Conservation (phyloP, 2,329 filamentous ascomycete genomes). For the Furcasterigmium sp. region DNA sequence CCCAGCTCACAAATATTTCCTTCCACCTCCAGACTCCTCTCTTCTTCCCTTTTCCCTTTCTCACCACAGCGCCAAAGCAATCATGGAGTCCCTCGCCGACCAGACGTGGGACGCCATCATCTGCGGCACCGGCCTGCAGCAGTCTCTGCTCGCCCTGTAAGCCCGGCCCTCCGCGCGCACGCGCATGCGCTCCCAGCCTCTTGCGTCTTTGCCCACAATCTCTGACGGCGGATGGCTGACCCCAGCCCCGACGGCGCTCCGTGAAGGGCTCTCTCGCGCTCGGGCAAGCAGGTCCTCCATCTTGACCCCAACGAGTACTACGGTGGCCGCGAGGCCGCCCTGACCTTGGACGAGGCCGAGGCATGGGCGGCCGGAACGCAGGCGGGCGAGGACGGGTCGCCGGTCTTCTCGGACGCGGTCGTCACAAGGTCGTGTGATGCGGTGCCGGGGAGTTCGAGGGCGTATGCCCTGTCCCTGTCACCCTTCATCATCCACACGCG, state of each 20-base stretch:
- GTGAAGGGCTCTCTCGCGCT: slow-evolving; percentile 83
- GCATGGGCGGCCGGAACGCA: slow-evolving; percentile 54
- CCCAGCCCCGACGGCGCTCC: slow-evolving; percentile 35
- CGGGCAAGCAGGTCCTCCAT: slow-evolving; percentile 85
- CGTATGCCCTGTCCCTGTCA: slow-evolving; percentile 78
- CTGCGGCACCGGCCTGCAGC: slow-evolving; percentile 70
- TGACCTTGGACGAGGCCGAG: slow-evolving; percentile 77
- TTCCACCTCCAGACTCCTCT: slow-evolving; percentile 8
- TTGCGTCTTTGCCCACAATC: slow-evolving; percentile 4
- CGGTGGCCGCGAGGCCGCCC: slow-evolving; percentile 77
- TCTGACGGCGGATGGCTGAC: slow-evolving; percentile 56
- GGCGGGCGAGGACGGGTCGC: slow-evolving; percentile 17
- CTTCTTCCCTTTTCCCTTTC: neutral
- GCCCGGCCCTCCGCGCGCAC: slow-evolving; percentile 26
- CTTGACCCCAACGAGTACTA: slow-evolving; percentile 86
- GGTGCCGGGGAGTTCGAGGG: slow-evolving; percentile 16
- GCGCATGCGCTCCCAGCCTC: slow-evolving; percentile 9
- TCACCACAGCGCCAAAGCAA: slow-evolving; percentile 8
- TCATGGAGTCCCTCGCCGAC: slow-evolving; percentile 70
- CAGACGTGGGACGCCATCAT: slow-evolving; percentile 77
- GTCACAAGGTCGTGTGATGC: slow-evolving; percentile 29
- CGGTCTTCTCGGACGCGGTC: slow-evolving; percentile 28
- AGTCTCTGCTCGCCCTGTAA: slow-evolving; percentile 77
- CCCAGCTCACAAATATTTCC: slow-evolving; percentile 4
- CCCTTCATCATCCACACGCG: slow-evolving; percentile 84